Percentiles rank a stretch among this genome's conserved stretches.
phyloP scores from a whole-genome alignment of 2,329 filamentous ascomycete species.

The Fusarium sp. region DNA sequence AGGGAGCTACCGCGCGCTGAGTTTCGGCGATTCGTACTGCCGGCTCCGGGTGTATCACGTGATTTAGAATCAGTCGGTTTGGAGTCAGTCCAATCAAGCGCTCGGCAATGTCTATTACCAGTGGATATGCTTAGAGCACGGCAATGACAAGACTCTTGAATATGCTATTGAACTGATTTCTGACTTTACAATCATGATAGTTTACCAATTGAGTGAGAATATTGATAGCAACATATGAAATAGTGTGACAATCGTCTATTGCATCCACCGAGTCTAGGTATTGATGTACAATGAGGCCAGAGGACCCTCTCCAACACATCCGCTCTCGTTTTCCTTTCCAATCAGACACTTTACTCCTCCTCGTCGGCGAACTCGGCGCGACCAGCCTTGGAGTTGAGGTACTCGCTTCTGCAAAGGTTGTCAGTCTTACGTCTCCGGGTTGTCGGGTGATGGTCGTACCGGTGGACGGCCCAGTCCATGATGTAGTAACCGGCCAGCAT shows the following conservation, averaged over 20 bases:
- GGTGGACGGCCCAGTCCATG: slow-evolving; percentile 92
- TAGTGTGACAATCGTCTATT: slow-evolving; percentile 51
- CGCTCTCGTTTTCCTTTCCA: slow-evolving; percentile 25
- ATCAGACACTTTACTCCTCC: slow-evolving; percentile 55
- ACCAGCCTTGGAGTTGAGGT: slow-evolving; percentile 83
- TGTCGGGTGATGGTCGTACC: slow-evolving; percentile 67
- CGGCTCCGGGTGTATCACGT: slow-evolving; percentile 45
- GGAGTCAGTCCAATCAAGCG: slow-evolving; percentile 34
- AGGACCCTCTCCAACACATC: slow-evolving; percentile 48
- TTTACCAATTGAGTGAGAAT: neutral
- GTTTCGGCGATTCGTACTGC: slow-evolving; percentile 48
- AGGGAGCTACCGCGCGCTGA: slow-evolving; percentile 41
- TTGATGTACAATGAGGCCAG: slow-evolving; percentile 56
- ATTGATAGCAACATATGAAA: slow-evolving; percentile 36
- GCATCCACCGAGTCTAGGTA: slow-evolving; percentile 51
- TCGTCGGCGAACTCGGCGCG: slow-evolving; percentile 65
- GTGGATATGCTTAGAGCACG: slow-evolving; percentile 6
- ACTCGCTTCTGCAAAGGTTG: slow-evolving; percentile 72
- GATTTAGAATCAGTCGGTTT: neutral
- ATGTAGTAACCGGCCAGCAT: slow-evolving; percentile 81
- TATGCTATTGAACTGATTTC: slow-evolving; percentile 11
- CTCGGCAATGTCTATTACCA: slow-evolving; percentile 40
- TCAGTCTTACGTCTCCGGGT: slow-evolving; percentile 18
- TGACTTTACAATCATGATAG: neutral
- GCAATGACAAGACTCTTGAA: neutral